phyloP scores from a whole-genome alignment of 2,329 filamentous ascomycete genomes.

The Calonectria ilicicola region DNA sequence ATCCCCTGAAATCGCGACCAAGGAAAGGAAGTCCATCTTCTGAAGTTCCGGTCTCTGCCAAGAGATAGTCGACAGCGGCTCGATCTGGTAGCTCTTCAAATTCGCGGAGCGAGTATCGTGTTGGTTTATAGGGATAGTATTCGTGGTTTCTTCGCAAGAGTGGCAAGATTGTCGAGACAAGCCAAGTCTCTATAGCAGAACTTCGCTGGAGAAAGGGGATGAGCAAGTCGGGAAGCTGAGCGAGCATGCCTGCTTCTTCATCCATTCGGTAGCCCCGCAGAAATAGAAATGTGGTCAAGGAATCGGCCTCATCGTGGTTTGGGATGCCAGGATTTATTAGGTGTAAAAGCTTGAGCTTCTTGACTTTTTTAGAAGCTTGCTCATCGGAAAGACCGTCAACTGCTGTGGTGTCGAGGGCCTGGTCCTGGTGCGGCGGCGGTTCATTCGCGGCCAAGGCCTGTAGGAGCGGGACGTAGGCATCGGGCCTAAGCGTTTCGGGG shows the following conservation, averaged over 20 bases:
- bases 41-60: slow-evolving; percentile 65
- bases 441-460: slow-evolving; percentile 65
- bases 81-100: slow-evolving; percentile 73
- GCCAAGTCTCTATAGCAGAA: slow-evolving; percentile 74
- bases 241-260: slow-evolving; percentile 76
- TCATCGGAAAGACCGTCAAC: slow-evolving; percentile 72
- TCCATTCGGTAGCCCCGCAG: slow-evolving; percentile 78
- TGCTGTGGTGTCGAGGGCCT: slow-evolving; percentile 65
- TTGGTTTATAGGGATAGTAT: slow-evolving; percentile 69
- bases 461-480: slow-evolving; percentile 72
- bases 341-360: slow-evolving; percentile 72
- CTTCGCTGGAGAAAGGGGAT: slow-evolving; percentile 75
- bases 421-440: slow-evolving; percentile 54
- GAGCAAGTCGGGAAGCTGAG: slow-evolving; percentile 75
- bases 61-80: slow-evolving; percentile 69
- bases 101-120: slow-evolving; percentile 66
- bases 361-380: slow-evolving; percentile 72
- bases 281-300: slow-evolving; percentile 73
- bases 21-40: slow-evolving; percentile 56
- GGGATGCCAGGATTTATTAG: slow-evolving; percentile 64
- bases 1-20: slow-evolving; percentile 74
- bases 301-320: slow-evolving; percentile 62
- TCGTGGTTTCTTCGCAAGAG: slow-evolving; percentile 76
- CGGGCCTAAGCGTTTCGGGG: slow-evolving; percentile 76
- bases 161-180: slow-evolving; percentile 76